Evolutionary conservation across 2,329 filamentous ascomycete species (phyloP).

Genomic region (Penicillium corylophilum): DNA sequence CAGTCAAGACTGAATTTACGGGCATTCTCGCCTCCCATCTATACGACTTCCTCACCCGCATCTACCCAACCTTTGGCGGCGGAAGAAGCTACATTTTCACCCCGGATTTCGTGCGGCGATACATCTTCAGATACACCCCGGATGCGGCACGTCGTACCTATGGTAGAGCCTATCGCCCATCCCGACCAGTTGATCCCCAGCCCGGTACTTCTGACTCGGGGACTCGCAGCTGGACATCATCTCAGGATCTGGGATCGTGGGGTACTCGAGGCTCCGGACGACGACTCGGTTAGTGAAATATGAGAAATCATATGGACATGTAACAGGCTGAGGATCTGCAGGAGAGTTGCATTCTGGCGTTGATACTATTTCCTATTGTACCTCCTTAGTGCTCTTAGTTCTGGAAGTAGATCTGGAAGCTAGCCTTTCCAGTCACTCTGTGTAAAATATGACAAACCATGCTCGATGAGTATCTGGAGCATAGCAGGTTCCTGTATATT

Average conservation of each 20-base stretch:
- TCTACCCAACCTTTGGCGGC: constrained; percentile 87
- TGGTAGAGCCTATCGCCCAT: constrained; percentile 60
- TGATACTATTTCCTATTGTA: not conserved
- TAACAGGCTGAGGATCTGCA: not conserved
- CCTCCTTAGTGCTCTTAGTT: not conserved
- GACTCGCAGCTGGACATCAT: constrained; percentile 30
- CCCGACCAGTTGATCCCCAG: constrained; percentile 5
- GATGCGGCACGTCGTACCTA: constrained; percentile 54
- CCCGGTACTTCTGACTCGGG: constrained; percentile 2
- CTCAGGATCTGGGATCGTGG: constrained; percentile 33
- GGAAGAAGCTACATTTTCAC: constrained; percentile 75
- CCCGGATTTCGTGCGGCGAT: constrained; percentile 67
- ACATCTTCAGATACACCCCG: constrained; percentile 55
- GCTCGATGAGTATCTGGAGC: not conserved
- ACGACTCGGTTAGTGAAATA: constrained; percentile 36
- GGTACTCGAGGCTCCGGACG: constrained; percentile 41
- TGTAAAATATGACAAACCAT: not conserved
- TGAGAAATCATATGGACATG: not conserved
- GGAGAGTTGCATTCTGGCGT: not conserved
- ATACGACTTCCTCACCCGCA: constrained; percentile 82
- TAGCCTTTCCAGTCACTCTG: not conserved
- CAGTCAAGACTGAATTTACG: constrained; percentile 64
- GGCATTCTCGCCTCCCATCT: constrained; percentile 87
- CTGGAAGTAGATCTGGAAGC: not conserved
- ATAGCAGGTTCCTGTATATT: not conserved